These are phyloP conservation scores for Leccinum subtestaceum DNA, from an alignment of 768 basidiomycete genomes.

Conservation along the genomic window DNA sequence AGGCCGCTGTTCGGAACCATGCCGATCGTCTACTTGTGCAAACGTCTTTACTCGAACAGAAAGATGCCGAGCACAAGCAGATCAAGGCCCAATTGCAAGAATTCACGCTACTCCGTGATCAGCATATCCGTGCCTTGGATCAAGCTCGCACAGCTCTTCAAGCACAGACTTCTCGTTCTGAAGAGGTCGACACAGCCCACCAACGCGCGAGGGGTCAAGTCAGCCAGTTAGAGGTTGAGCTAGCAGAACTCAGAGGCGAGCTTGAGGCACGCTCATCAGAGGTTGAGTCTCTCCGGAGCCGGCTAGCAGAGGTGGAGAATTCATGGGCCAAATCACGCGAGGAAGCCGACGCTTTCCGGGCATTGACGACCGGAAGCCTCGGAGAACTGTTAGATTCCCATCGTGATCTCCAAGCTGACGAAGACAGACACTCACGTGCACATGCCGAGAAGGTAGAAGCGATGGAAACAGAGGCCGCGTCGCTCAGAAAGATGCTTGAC, in stretches of 20 bases:
- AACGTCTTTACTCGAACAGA: slow-evolving; percentile 71
- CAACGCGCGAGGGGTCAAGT: slow-evolving; percentile 69
- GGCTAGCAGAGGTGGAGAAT: slow-evolving; percentile 80
- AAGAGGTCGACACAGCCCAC: slow-evolving; percentile 76
- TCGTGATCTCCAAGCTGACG: slow-evolving; percentile 79
- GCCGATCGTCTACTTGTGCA: slow-evolving; percentile 70
- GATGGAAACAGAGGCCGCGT: slow-evolving; percentile 72
- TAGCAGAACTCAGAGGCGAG: slow-evolving; percentile 78
- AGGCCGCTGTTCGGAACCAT: slow-evolving; percentile 71
- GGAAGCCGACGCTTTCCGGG: slow-evolving; percentile 88
- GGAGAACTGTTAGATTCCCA: slow-evolving; percentile 88
- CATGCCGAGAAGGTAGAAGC: slow-evolving; percentile 82
- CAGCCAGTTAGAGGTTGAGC: slow-evolving; percentile 66
- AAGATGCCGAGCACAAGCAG: slow-evolving; percentile 71
- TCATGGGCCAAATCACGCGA: slow-evolving; percentile 90
- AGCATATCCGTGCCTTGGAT: slow-evolving; percentile 85
- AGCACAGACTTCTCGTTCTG: slow-evolving; percentile 70
- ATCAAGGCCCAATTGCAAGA: slow-evolving; percentile 70
- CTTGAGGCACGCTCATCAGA: slow-evolving; percentile 74
- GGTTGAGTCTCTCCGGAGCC: slow-evolving; percentile 61
- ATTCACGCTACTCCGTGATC: slow-evolving; percentile 65
- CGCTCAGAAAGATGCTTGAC: slow-evolving; percentile 76
- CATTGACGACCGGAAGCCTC: slow-evolving; percentile 80
- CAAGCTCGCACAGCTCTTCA: slow-evolving; percentile 78
- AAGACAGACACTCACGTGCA: slow-evolving; percentile 70